A percentile compares a stretch with the other conserved stretches of the same genome.
Evolutionary conservation across 1,284 basidiomycete species (phyloP).

Genomic region (Boletus calvinii): DNA sequence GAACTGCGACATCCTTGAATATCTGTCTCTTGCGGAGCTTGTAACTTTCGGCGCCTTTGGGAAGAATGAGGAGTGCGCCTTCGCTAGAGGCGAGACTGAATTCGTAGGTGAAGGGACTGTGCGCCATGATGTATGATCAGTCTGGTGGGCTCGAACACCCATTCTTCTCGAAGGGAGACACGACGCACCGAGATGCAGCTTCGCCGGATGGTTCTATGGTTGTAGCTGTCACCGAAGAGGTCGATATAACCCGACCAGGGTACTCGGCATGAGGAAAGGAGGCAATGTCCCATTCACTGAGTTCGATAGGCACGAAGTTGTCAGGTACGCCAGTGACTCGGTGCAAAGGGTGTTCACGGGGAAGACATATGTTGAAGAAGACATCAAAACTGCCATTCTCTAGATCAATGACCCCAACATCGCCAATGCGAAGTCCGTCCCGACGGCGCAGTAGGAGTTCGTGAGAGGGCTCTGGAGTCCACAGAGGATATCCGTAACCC

Average conservation of each 20-base stretch:
- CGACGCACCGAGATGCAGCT: not conserved
- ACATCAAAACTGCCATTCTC: slow-evolving; percentile 12
- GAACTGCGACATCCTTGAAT: not conserved
- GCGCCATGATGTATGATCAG: not conserved
- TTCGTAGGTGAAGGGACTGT: slow-evolving; percentile 1
- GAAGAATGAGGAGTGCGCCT: slow-evolving; percentile 20
- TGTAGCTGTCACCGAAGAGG: slow-evolving; percentile 7
- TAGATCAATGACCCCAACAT: slow-evolving; percentile 28
- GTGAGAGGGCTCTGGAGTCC: slow-evolving; percentile 26
- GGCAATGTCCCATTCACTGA: slow-evolving; percentile 5
- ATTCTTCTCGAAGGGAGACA: not conserved
- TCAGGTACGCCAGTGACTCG: slow-evolving; percentile 14
- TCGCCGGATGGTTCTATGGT: not conserved
- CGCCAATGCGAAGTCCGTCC: slow-evolving; percentile 28
- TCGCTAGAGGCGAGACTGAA: slow-evolving; percentile 17
- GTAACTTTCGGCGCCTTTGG: slow-evolving; percentile 13
- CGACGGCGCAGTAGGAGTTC: slow-evolving; percentile 18
- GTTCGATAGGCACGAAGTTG: slow-evolving; percentile 10
- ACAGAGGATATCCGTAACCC: slow-evolving; percentile 31
- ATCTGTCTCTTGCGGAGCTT: not conserved
- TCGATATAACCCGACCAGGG: slow-evolving; percentile 12
- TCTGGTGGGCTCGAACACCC: not conserved
- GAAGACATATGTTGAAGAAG: slow-evolving; percentile 23
- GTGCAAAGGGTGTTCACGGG: slow-evolving; percentile 13
- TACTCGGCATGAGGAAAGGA: slow-evolving; percentile 7